phyloP scores from a whole-genome alignment of 768 basidiomycete species.

The Agaricus blazei region DNA sequence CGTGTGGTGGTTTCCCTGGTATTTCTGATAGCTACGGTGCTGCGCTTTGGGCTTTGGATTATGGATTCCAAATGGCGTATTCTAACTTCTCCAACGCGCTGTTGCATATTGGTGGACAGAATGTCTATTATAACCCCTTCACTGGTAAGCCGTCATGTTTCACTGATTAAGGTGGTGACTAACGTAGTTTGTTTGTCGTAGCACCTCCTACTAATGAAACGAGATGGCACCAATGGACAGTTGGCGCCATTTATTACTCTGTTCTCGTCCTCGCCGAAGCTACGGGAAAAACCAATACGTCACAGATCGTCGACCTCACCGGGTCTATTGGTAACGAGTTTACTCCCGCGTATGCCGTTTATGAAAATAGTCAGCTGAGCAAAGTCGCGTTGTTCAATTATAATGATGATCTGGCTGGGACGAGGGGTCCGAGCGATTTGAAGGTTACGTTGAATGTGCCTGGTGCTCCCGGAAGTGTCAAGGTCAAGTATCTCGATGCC shows the following conservation, averaged over 20 bases:
- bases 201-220: constrained; percentile 52
- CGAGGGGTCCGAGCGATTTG: constrained; percentile 35
- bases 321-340: constrained; percentile 44
- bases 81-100: constrained; percentile 50
- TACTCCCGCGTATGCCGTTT: constrained; percentile 70
- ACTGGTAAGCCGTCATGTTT: constrained; percentile 38
- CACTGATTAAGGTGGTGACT: background rate
- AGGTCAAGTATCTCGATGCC: constrained; percentile 53
- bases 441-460: constrained; percentile 44
- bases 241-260: constrained; percentile 72
- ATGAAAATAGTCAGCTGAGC: constrained; percentile 59
- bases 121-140: constrained; percentile 64
- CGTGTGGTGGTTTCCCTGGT: constrained; percentile 66
- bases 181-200: background rate
- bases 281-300: constrained; percentile 58
- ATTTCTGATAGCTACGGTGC: constrained; percentile 59
- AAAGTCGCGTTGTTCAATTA: constrained; percentile 73
- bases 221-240: constrained; percentile 61
- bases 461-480: constrained; percentile 41
- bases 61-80: constrained; percentile 57
- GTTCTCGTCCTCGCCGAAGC: constrained; percentile 66
- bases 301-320: constrained; percentile 65
- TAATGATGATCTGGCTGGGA: constrained; percentile 54
- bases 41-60: constrained; percentile 62
- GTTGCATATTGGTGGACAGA: constrained; percentile 62